Percentiles rank a stretch among this genome's conserved stretches.
Evolutionary conservation across 257 asterid species (phyloP).

Genomic region (Solanum pimpinellifolium): DNA sequence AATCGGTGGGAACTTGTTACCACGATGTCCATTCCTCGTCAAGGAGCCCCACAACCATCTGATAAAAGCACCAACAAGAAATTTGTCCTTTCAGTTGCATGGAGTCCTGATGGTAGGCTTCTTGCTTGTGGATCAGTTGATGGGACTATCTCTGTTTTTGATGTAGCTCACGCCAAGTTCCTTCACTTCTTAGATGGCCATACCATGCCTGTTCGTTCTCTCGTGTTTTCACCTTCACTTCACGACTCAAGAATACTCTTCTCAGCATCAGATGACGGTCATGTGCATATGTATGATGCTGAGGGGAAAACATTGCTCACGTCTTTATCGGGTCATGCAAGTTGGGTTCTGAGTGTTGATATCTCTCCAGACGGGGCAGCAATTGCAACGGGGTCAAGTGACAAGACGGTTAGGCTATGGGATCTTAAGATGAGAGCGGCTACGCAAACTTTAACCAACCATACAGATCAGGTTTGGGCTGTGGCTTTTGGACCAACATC

Average conservation of each 20-base stretch:
- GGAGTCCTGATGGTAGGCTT: conserved; percentile 82
- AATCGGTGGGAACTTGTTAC: conserved; percentile 61
- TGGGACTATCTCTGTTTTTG: conserved; percentile 86
- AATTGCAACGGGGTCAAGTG: conserved; percentile 86
- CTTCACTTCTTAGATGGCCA: conserved; percentile 92
- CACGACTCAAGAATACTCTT: conserved; percentile 74
- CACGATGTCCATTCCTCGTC: conserved; percentile 74
- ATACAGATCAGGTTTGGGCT: conserved; percentile 86
- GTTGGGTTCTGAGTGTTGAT: conserved; percentile 91
- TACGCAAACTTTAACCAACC: conserved; percentile 69
- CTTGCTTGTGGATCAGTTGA: conserved; percentile 89
- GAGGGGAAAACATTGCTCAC: conserved; percentile 61
- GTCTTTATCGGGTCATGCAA: conserved; percentile 78
- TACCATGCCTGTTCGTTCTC: conserved; percentile 83
- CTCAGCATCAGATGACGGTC: conserved; percentile 89
- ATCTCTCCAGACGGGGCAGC: conserved; percentile 87
- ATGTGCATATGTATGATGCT: conserved; percentile 78
- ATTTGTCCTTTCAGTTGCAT: conserved; percentile 89
- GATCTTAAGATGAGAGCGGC: conserved; percentile 95
- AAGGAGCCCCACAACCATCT: conserved; percentile 60
- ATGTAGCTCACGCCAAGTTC: conserved; percentile 69
- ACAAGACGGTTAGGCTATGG: conserved; percentile 76
- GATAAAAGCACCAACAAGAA: conserved; percentile 72
- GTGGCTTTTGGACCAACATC: conserved; percentile 81
- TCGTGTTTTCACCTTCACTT: conserved; percentile 73